These are phyloP conservation scores for Alternaria sp. DNA, from an alignment of 2,329 filamentous ascomycete species.

Conservation along the genomic window DNA sequence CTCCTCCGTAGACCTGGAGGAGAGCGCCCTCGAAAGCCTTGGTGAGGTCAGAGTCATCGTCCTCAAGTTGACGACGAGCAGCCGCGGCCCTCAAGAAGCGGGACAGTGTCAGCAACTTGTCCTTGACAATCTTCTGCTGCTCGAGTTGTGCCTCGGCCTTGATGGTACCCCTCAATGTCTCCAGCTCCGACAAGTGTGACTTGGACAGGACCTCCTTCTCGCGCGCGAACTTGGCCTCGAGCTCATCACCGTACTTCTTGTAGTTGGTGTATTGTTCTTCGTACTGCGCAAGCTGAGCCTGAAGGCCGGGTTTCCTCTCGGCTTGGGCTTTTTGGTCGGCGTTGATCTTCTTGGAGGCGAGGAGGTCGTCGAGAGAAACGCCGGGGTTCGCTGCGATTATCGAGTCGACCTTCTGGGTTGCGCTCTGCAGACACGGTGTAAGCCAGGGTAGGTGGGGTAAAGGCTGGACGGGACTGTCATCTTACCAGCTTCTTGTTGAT, in stretches of 20 bases:
- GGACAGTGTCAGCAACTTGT: slow-evolving; percentile 74
- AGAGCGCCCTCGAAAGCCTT: slow-evolving; percentile 83
- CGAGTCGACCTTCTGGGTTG: slow-evolving; percentile 75
- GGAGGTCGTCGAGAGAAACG: slow-evolving; percentile 76
- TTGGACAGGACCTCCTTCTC: slow-evolving; percentile 65
- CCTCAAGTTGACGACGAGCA: slow-evolving; percentile 74
- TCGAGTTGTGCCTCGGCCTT: slow-evolving; percentile 62
- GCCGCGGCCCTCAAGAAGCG: slow-evolving; percentile 84
- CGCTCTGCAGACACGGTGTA: slow-evolving; percentile 59
- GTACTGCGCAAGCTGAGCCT: slow-evolving; percentile 71
- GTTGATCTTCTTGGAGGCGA: slow-evolving; percentile 77
- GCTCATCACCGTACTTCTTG: slow-evolving; percentile 78
- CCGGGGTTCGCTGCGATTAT: slow-evolving; percentile 73
- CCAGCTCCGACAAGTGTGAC: slow-evolving; percentile 65
- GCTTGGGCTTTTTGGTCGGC: slow-evolving; percentile 79
- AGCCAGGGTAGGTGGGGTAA: slow-evolving; percentile 25
- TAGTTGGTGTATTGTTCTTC: slow-evolving; percentile 79
- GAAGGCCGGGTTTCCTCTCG: slow-evolving; percentile 77
- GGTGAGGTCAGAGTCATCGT: slow-evolving; percentile 76
- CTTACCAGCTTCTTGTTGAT: slow-evolving; percentile 93
- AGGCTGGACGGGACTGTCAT: slow-evolving; percentile 22
- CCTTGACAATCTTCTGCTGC: slow-evolving; percentile 60
- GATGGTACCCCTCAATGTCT: slow-evolving; percentile 63
- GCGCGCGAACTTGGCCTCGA: slow-evolving; percentile 66
- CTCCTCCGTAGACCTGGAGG: slow-evolving; percentile 79